Conservation (phyloP, 2,329 filamentous ascomycete species). For the Chaetothyriales sp. region DNA sequence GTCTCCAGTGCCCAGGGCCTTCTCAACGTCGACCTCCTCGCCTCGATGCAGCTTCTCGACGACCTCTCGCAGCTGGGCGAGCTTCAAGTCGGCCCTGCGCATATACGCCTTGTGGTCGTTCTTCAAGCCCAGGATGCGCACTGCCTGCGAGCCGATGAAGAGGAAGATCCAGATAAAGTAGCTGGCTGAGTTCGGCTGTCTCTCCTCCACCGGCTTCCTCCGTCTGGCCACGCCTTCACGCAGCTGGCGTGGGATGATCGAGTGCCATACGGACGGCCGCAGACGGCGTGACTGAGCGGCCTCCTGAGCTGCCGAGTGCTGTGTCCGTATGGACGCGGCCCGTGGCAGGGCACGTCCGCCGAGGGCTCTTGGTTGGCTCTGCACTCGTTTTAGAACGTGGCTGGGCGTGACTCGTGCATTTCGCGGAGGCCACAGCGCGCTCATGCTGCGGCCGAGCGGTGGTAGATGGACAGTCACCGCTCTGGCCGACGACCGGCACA, state of each 20-base stretch:
- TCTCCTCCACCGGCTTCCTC: constrained; percentile 27
- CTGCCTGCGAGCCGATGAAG: constrained; percentile 88
- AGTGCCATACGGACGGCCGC: constrained; percentile 53
- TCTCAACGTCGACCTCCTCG: constrained; percentile 68
- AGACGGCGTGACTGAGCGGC: constrained; percentile 26
- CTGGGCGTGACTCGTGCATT: background rate
- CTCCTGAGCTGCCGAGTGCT: background rate
- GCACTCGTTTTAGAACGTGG: background rate
- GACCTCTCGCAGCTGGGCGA: constrained; percentile 58
- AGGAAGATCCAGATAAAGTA: constrained; percentile 73
- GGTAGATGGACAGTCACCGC: background rate
- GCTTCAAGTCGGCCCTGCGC: constrained; percentile 65
- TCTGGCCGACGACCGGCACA: background rate
- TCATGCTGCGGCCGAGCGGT: background rate
- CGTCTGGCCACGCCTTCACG: constrained; percentile 21
- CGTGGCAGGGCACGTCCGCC: too few species aligned
- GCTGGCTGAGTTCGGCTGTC: constrained; percentile 60
- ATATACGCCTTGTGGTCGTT: constrained; percentile 60
- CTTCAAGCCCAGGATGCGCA: constrained; percentile 73
- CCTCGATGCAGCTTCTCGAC: constrained; percentile 34
- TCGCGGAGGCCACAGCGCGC: background rate
- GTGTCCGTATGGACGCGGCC: background rate
- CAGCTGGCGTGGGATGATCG: constrained; percentile 49
- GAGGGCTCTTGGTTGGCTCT: background rate
- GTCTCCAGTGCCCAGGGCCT: constrained; percentile 65